Conservation (phyloP, 306 rosid species). For the Prunus kanzakura region DNA sequence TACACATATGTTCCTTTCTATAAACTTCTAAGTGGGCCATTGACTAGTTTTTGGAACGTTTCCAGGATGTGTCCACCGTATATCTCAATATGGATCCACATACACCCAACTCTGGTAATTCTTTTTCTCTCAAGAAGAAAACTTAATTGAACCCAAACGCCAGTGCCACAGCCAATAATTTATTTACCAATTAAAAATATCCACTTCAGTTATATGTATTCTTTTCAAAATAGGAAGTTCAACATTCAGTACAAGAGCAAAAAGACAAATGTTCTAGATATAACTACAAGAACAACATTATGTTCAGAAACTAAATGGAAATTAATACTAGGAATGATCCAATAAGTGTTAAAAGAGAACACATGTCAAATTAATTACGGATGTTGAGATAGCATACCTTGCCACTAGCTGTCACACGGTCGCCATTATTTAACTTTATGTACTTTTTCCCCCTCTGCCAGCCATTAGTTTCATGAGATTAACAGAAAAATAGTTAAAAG, state of each 20-base stretch:
- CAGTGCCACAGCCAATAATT: background rate
- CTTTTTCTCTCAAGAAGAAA: background rate
- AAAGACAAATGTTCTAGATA: background rate
- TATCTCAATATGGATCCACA: background rate
- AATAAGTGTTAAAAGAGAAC: background rate
- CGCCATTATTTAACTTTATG: constrained; percentile 80
- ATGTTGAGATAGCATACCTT: constrained; percentile 51
- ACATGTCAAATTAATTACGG: background rate
- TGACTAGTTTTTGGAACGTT: background rate
- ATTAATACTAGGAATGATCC: background rate
- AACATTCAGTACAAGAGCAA: background rate
- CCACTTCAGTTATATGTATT: background rate
- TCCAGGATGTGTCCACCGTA: no score
- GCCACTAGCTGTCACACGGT: constrained; percentile 90
- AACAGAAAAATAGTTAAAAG: constrained; percentile 5
- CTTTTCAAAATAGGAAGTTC: background rate
- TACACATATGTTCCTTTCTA: no score
- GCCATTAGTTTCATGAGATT: constrained; percentile 25
- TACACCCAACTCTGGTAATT: no score
- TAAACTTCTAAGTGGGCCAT: background rate
- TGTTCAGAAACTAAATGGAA: background rate
- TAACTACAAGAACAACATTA: background rate
- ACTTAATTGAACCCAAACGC: background rate
- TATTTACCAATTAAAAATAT: background rate
- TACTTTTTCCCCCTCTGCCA: constrained; percentile 86